Base-by-base conservation (phyloP, 1,284 basidiomycete species). In the Ganoderma sp. region DNA sequence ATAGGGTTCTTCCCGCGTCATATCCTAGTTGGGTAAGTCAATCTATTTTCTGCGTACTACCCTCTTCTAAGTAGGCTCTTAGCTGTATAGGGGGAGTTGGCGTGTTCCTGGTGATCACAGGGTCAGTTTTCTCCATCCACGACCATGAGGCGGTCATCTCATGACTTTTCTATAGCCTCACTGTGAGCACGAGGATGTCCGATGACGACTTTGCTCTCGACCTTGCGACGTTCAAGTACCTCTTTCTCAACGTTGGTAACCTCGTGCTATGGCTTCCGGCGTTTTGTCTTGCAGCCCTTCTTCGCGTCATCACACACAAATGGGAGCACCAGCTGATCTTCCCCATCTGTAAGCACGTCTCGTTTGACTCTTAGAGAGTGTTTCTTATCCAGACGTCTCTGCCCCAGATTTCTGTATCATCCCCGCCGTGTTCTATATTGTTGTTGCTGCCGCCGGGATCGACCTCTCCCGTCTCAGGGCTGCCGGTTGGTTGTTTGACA, bases 1-100 rank as follows among this genome's bases (percentile, higher is more conserved):
- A 92, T 98, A 66, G 96, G 97, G 0, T 99, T 99, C 82, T 99
- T 99, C 81, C 97, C 97, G 14, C 86, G 97, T 9, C 97, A 98
- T 78, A 98, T 99, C 76, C 85, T 97, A 10, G 94, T 98, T 14
- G 96, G 96, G 85, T 93, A 74, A 71, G 85, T 61, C 43, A 28
- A 50, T 37, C 25, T 8, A 37, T 41, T 9, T 45, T 1, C 42
- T 9, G 14, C 8, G 59, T 15, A 6, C 15, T 32, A 5, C 22
- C 4, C 14, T 34, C 17, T 48, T n/a, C 25, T 61, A 15, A 43
- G 9, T 25, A n/a, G 12, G 39, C 10, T 4, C 34, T 2, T 50
- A 93, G 92, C 1, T 97, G 96, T 76, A 99, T 99, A 57, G 97
- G 97, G 14, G 97, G 97, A 32, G 95, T 99, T 32, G 97, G 97